Base-by-base conservation (phyloP, 768 basidiomycete genomes). In the Phanerochaete carnosa region DNA sequence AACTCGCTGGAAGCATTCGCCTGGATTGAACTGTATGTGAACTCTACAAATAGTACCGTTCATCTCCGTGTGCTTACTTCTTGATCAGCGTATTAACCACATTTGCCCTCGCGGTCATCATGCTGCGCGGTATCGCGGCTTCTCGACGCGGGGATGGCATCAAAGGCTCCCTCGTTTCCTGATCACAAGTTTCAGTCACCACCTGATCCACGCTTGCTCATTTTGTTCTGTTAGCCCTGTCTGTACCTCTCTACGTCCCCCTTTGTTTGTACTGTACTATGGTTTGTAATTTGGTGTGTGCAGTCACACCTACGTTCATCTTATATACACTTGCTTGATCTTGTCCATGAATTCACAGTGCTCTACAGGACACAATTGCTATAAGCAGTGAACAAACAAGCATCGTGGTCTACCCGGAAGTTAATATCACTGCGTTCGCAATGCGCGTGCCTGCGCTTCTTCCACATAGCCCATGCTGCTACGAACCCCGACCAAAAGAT, bases 1-100 rank as follows among this genome's bases (percentile, higher is more conserved):
- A 92, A 91, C 57, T 89, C 91, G 4, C 72, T 89, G 1, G 82
- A 87, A 68, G 90, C 75, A 22, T 92, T 92, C 66, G 83, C 88
- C 8, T 93, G 91, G 90, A 67, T 88, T 15, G 80, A 83, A 64
- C 89, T 86, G 89, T 90, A 63, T 62, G 84, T 73, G 47, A 5
- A 5, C 47, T 19, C 28, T 25, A 25, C 22, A 25, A 30, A 8
- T 5, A 25, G 22, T 7, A 35, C n/a, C 56, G 37, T 29, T 55
- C 46, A 19, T 35, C 45, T 30, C 25, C 50, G 12, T 45, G 19
- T 22, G 19, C 59, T 51, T 12, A 56, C 55, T 13, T 12, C 45
- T 35, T 39, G n/a, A 35, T 52, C 45, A 92, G 90, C 85, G 76
- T 88, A 26, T 60, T 92, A 43, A 74, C 86, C 19, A 89, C 89